Conservation (phyloP, 208 protist species). For the Naegleria fowleri region DNA sequence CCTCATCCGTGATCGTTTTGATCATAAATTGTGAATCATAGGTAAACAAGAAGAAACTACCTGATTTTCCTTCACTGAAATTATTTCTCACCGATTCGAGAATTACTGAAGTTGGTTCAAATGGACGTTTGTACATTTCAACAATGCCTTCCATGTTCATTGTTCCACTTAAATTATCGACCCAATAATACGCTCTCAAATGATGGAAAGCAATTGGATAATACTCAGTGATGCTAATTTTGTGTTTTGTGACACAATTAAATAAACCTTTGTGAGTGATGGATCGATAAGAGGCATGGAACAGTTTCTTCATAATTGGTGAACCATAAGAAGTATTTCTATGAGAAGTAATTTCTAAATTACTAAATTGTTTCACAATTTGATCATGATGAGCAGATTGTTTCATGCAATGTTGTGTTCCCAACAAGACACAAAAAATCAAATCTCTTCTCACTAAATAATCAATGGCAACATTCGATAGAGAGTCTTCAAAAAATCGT, state of each 20-base stretch:
- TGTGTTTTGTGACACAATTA: not conserved
- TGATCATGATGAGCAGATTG: not conserved
- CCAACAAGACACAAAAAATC: not conserved
- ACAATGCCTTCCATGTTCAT: not conserved
- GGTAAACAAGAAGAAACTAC: slow-evolving; percentile 39
- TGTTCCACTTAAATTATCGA: not conserved
- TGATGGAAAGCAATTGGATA: not conserved
- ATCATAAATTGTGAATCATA: slow-evolving; percentile 34
- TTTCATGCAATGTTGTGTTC: not conserved
- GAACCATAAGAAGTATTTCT: not conserved
- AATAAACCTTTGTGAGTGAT: not conserved
- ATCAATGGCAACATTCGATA: not conserved
- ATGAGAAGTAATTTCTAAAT: not conserved
- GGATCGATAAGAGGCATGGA: not conserved
- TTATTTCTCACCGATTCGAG: not conserved
- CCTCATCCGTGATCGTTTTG: slow-evolving; percentile 34
- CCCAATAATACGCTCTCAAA: not conserved
- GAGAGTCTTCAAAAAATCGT: not conserved
- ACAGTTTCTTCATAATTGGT: not conserved
- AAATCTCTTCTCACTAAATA: slow-evolving; percentile 3
- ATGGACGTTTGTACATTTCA: not conserved
- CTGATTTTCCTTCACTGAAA: slow-evolving; percentile 28
- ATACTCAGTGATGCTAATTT: not conserved
- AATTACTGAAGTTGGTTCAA: not conserved
- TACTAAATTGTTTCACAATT: not conserved